Percentiles rank a stretch among this genome's conserved stretches.
Evolutionary conservation across 1,139 yeast genomes (phyloP).

Genomic region (Saccharomycopsis phalli): DNA sequence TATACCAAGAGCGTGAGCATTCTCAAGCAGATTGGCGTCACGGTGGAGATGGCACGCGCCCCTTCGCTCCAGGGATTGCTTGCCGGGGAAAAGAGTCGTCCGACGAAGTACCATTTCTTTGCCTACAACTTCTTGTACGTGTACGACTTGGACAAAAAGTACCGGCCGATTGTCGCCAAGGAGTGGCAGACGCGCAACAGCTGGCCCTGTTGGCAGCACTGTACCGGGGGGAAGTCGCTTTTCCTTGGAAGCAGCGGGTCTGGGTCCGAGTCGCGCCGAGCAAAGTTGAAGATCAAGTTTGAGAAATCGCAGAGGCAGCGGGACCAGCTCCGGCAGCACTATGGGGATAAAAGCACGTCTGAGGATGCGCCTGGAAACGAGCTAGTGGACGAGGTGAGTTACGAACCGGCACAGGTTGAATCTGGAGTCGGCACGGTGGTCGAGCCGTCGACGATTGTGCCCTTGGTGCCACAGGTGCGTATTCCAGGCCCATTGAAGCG

Average conservation of each 20-base stretch:
- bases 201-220: slow-evolving; percentile 26
- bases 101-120: slow-evolving; percentile 33
- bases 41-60: slow-evolving; percentile 3
- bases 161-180: slow-evolving; percentile 46
- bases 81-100: not conserved
- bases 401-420: slow-evolving; percentile 1
- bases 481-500: slow-evolving; percentile 1
- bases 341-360: not conserved
- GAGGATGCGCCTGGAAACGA: slow-evolving; percentile 3
- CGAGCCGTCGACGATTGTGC: slow-evolving; percentile 1
- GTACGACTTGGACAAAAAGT: slow-evolving; percentile 45
- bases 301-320: not conserved
- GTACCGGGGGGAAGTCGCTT: slow-evolving; percentile 29
- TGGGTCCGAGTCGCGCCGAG: not conserved
- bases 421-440: not conserved
- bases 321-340: not conserved
- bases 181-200: slow-evolving; percentile 36
- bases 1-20: slow-evolving; percentile 50
- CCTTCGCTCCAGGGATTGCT: slow-evolving; percentile 24
- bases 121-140: slow-evolving; percentile 38
- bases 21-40: slow-evolving; percentile 42
- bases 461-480: not conserved
- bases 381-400: not conserved
- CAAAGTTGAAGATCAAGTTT: slow-evolving; percentile 1
- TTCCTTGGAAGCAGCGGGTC: slow-evolving; percentile 1